These are phyloP conservation scores for Mycena sp. DNA, from an alignment of 1,284 basidiomycete genomes.

Conservation along the genomic window DNA sequence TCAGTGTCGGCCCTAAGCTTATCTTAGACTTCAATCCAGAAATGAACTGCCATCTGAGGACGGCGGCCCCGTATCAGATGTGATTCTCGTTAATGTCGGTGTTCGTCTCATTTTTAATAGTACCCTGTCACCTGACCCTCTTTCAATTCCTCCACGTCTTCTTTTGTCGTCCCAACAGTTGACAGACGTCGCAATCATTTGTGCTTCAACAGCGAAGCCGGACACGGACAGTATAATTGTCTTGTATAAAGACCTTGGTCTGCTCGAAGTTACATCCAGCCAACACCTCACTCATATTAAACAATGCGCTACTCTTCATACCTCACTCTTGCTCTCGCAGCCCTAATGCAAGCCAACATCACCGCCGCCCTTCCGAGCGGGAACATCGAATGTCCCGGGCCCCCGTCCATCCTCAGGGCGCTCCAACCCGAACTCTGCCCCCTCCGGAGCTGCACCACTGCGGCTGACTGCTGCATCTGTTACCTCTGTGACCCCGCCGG, in stretches of 20 bases:
- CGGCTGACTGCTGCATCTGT: constrained; percentile 5
- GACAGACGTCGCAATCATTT: too few species aligned
- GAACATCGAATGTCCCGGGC: background rate
- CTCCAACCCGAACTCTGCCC: constrained; percentile 9
- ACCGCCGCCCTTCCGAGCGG: background rate
- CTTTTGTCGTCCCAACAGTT: too few species aligned
- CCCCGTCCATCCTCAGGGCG: constrained; percentile 2
- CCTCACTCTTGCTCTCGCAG: constrained; percentile 7
- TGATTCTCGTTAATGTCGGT: too few species aligned
- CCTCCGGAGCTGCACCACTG: background rate
- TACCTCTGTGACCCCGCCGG: background rate
- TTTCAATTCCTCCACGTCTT: too few species aligned
- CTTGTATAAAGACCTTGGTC: constrained; percentile 1
- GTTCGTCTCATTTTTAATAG: too few species aligned
- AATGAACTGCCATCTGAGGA: too few species aligned
- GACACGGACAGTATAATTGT: constrained; percentile 7
- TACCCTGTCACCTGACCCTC: too few species aligned
- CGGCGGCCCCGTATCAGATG: too few species aligned
- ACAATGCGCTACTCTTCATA: constrained; percentile 12
- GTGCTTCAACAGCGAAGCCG: too few species aligned
- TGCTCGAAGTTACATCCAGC: constrained; percentile 2
- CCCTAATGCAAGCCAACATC: constrained; percentile 8
- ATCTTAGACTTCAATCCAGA: too few species aligned
- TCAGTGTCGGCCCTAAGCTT: too few species aligned
- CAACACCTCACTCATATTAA: constrained; percentile 1